phyloP scores from a whole-genome alignment of 2,329 filamentous ascomycete species.

The Macrophomina pseudophaseolina region DNA sequence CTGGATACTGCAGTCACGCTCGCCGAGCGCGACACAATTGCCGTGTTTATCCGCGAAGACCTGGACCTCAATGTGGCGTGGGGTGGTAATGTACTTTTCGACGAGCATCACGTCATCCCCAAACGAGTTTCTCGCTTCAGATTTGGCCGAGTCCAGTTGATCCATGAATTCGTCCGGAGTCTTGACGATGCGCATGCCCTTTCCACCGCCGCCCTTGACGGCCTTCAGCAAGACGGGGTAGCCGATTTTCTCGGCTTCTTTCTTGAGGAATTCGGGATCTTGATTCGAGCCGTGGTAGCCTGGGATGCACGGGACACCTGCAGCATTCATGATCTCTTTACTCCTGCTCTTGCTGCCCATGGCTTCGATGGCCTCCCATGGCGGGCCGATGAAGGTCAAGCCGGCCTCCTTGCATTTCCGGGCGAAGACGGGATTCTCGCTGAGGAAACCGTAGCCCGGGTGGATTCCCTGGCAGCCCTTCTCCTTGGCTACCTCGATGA shows the following conservation, averaged over 20 bases:
- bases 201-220: slow-evolving; percentile 70
- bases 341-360: slow-evolving; percentile 94
- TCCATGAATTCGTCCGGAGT: slow-evolving; percentile 63
- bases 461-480: slow-evolving; percentile 90
- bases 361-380: slow-evolving; percentile 72
- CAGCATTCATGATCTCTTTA: slow-evolving; percentile 95
- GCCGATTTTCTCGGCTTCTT: slow-evolving; percentile 74
- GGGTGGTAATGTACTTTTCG: slow-evolving; percentile 71
- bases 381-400: slow-evolving; percentile 92
- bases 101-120: slow-evolving; percentile 70
- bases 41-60: slow-evolving; percentile 70
- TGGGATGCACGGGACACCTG: slow-evolving; percentile 95
- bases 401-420: slow-evolving; percentile 86
- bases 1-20: slow-evolving; percentile 70
- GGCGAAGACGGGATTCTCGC: slow-evolving; percentile 91
- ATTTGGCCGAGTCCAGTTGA: slow-evolving; percentile 67
- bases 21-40: slow-evolving; percentile 67
- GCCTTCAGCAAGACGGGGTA: slow-evolving; percentile 70
- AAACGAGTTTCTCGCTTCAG: slow-evolving; percentile 67
- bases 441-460: slow-evolving; percentile 93
- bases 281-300: slow-evolving; percentile 93
- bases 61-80: slow-evolving; percentile 70
- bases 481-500: slow-evolving; percentile 84
- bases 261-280: slow-evolving; percentile 64
- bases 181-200: slow-evolving; percentile 69